Evolutionary conservation across 352 stramenopile genomes (phyloP), one percentile per base, ranked within the genome.

Genomic region (Pythium apleroticum): DNA sequence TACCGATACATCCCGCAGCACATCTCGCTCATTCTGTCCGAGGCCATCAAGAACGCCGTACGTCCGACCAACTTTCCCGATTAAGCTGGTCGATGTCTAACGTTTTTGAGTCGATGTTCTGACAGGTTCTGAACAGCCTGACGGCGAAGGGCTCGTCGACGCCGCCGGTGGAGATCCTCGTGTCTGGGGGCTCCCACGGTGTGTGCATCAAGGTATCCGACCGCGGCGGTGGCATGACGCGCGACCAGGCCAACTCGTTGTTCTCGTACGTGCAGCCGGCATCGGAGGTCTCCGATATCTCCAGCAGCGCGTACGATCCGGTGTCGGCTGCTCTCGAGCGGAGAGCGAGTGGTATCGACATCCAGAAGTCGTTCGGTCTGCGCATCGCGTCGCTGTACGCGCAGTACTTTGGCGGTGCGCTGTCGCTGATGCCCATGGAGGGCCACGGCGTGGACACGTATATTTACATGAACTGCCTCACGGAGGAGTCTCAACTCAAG

Each of bases 351-450:
- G 77, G 71, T 33, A 72, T 93, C 27, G 73, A 90, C 70, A 90
- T 91, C 53, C 80, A 77, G 17, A 75, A 89, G 41, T 93, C 85
- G 43, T 93, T 93, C 71, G 97, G 97, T 1, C 78, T 99, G 43
- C 96, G 96, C 48, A 92, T 94, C 50, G 85, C 85, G 3, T 79
- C 80, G 64, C 90, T 97, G 28, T 99, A 99, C 70, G 96, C 97
- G 31, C 89, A 97, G 57, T 99, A 99, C 81, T 99, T 99, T 87
- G 97, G 97, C 25, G 98, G 98, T 11, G 97, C 99, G 71, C 79
- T 99, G 48, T 94, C 89, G 66, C 93, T 99, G 56, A 99, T 99
- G 90, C 98, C 95, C 30, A 99, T 99, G 95, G 97, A 99, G 58
- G 97, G 97, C 25, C 98, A 98, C 73, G 97, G 97, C 33, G 98